Evolutionary conservation across 371 early-diverging fungal genomes (phyloP), one percentile per base, ranked within the genome.

Genomic region (Dichotomocladium elegans): DNA sequence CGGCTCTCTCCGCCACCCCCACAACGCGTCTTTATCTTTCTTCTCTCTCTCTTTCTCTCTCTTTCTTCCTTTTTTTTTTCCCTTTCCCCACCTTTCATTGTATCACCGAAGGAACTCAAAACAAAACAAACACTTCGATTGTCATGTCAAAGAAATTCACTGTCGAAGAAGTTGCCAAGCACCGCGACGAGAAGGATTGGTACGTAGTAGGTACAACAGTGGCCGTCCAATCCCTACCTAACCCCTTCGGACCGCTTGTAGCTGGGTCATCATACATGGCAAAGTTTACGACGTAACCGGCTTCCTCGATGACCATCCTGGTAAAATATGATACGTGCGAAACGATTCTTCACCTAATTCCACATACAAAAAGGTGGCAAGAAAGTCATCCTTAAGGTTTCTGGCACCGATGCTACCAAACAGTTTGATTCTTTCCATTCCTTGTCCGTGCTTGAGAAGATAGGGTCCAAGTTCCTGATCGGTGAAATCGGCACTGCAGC

Each of bases 401-500:
- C 89, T 27, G 96, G 96, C 33, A 81, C 69, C 12, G 94, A 96
- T 64, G 93, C 94, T 28, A 79, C 90, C 24, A 90, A 92, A 66
- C 88, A 92, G 68, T 95, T 95, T 66, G 86, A 90, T 47, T 77
- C 86, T 41, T 90, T 94, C 66, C 94, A 95, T 70, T 85, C 85
- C 27, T 56, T 55, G 25, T 35, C 75, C 28, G 75, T 85, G 21
- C 72, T 87, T 51, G 77, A 82, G 55, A 74, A 81, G 47, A 68
- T 80, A n/a, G 79, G 81, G 24, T 61, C 75, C 21, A 68, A 78
- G 11, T 72, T 83, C 53, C 72, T 73, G 58, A 80, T 87, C 34
- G 87, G 87, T 41, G 66, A 60, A 37, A 53, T 87, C 41, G 81
- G 80, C n/a, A 64, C 66, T 33, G 87, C 84, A n/a, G 68, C 73